Base-by-base conservation (phyloP, 31 red algal genomes). In the Endocladia muricata region DNA sequence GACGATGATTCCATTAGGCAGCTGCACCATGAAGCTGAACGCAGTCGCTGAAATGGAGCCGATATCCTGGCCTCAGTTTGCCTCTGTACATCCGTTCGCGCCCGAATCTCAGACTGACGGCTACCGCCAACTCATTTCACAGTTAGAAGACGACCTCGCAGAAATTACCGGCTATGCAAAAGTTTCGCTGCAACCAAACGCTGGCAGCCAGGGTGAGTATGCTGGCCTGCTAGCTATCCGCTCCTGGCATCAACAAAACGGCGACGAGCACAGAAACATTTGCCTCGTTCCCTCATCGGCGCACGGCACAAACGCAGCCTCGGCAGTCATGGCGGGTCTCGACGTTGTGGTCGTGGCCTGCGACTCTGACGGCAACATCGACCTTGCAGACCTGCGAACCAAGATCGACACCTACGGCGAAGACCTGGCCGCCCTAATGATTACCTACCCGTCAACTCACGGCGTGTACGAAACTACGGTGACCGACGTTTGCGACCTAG, bases 11-110 rank as follows among this genome's bases (percentile, higher is more conserved):
- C 73, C 73, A 37, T 41, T 77, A 17, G 73, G 73, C 62, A 62
- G 48, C 37, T 77, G 73, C 54, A 77, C 73, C 4, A 77, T 77
- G 73, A 77, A 77, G n/a, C 28, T 77, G n/a, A 77, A 77, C 67
- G 73, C 73, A 11, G 25, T 52, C 55, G 15, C 73, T 2, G 73
- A 77, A 61, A 77, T 77, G 73, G 17, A 62, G 8, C 73, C 73
- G 2, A 41, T 77, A 2, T 62, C 42, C 36, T 77, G 73, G 73
- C 73, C 73, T 37, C 48, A 77, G 26, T 61, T 77, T 61, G 47
- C 44, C 6, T 8, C 21, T 33, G 1, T 71, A 15, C 73, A 77
- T 55, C 73, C 73, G 33, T 77, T 77, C 55, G 73, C 73, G 15
- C 73, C 73, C 9, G 9, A 2, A 9, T 30, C 56, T 42, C 73